phyloP scores from a whole-genome alignment of 495 filamentous ascomycete species.

The Astrothelium macrocarpum region DNA sequence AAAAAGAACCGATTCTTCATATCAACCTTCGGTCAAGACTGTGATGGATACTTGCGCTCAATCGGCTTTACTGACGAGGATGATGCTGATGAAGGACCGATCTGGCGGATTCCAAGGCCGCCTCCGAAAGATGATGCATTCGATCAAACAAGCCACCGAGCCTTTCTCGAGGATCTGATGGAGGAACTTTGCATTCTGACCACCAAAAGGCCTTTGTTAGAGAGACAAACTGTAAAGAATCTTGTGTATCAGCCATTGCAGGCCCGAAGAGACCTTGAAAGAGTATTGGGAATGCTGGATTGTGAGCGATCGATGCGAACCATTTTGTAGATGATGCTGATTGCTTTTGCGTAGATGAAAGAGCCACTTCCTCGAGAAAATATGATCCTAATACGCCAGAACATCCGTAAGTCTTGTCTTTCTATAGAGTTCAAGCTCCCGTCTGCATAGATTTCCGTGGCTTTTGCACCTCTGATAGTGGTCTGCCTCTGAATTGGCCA shows the following conservation, averaged over 20 bases:
- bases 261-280: conserved; percentile 34
- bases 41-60: conserved; percentile 33
- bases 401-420: conserved; percentile 27
- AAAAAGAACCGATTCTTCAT: conserved; percentile 63
- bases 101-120: conserved; percentile 43
- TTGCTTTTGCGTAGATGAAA: conserved; percentile 19
- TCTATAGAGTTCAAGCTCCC: not conserved
- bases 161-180: conserved; percentile 46
- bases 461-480: too few species aligned
- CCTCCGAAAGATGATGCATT: conserved; percentile 38
- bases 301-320: conserved; percentile 33
- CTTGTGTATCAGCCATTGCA: conserved; percentile 25
- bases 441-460: too few species aligned
- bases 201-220: conserved; percentile 35
- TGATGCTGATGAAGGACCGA: conserved; percentile 47
- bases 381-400: conserved; percentile 21
- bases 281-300: conserved; percentile 35
- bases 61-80: not conserved
- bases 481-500: too few species aligned
- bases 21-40: conserved; percentile 55
- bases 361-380: conserved; percentile 18
- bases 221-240: conserved; percentile 35
- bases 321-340: not conserved
- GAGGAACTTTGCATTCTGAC: conserved; percentile 44
- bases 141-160: conserved; percentile 19